Evolutionary conservation across 106 monocot genomes (phyloP), one percentile per base, ranked within the genome.

Genomic region (Apostasia ramifera): DNA sequence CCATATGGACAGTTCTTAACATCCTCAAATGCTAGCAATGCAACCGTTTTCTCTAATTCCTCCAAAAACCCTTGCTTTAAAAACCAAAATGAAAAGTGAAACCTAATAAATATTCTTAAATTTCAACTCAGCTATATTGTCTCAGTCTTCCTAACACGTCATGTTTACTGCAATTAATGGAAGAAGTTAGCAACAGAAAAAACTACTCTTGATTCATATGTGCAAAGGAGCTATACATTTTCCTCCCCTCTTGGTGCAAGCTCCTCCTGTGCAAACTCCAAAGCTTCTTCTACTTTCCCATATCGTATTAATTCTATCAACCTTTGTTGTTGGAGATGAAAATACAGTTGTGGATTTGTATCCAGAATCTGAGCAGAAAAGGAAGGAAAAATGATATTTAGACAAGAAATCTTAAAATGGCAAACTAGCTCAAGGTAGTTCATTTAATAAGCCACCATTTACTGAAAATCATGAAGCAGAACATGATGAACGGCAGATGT

Each of bases 191-290:
- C 26, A 26, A 26, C 6, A 8, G 50, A 50, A 50, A 50, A 50
- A 50, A 50, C 6, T 50, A 5, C 50, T 50, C 6, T 50, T 4
- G 26, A 59, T 59, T 59, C 6, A 59, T 41, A 63, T 44, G 44
- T 13, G 8, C 11, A 12, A 63, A n/a, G 45, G 45, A 44, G n/a
- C 45, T 1, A 9, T 86, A 92, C 95, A 81, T 95, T 91, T 80
- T 95, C 95, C 79, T 95, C 84, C 40, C 91, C 91, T 64, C 95
- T 88, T 46, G 95, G 91, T 63, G 88, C 91, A 61, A 95, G 91
- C 65, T 95, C 95, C 76, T 91, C 95, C 67, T 95, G 95, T 55
- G 95, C 95, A 84, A 95, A 95, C 63, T 91, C 88, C 11, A 95
- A 67, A 70, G 95, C 95, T 70, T 91, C 88, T 70, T 88, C 86